Evolutionary conservation across 2,329 filamentous ascomycete genomes (phyloP).

Genomic region (Cercospora citrullina): DNA sequence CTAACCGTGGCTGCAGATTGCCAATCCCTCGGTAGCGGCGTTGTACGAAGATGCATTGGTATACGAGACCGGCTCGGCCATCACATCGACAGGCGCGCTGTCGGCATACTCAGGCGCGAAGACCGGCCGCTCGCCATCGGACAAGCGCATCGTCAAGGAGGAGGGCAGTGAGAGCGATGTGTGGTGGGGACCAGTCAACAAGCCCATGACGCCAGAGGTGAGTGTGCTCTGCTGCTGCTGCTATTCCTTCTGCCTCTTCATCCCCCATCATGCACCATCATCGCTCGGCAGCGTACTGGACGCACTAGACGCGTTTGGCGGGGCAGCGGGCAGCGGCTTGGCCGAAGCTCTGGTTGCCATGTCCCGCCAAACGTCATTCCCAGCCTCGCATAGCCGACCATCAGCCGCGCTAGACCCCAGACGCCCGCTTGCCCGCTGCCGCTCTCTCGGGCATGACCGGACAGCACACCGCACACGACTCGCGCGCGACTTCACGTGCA

Average conservation of each 20-base stretch:
- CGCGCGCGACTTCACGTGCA: not conserved
- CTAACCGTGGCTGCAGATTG: slow-evolving; percentile 52
- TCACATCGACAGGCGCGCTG: slow-evolving; percentile 91
- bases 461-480: slow-evolving; percentile 1
- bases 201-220: slow-evolving; percentile 97
- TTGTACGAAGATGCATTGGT: slow-evolving; percentile 99
- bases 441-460: slow-evolving; percentile 35
- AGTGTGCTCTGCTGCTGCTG: slow-evolving; percentile 44
- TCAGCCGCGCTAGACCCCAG: slow-evolving; percentile 2
- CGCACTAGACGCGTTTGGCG: slow-evolving; percentile 15
- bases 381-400: slow-evolving; percentile 16
- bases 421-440: slow-evolving; percentile 20
- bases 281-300: not conserved
- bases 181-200: slow-evolving; percentile 99
- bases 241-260: not conserved
- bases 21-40: slow-evolving; percentile 91
- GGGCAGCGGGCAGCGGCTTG: slow-evolving; percentile 20
- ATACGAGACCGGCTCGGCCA: slow-evolving; percentile 96
- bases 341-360: not conserved
- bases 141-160: slow-evolving; percentile 98
- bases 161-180: slow-evolving; percentile 83
- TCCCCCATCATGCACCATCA: not conserved
- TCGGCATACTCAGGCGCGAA: slow-evolving; percentile 98
- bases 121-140: slow-evolving; percentile 92
- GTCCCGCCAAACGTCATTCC: slow-evolving; percentile 12